Percentiles rank a stretch among this genome's conserved stretches.
Conservation (phyloP, 768 basidiomycete species). For the Fomitopsis serialis region DNA sequence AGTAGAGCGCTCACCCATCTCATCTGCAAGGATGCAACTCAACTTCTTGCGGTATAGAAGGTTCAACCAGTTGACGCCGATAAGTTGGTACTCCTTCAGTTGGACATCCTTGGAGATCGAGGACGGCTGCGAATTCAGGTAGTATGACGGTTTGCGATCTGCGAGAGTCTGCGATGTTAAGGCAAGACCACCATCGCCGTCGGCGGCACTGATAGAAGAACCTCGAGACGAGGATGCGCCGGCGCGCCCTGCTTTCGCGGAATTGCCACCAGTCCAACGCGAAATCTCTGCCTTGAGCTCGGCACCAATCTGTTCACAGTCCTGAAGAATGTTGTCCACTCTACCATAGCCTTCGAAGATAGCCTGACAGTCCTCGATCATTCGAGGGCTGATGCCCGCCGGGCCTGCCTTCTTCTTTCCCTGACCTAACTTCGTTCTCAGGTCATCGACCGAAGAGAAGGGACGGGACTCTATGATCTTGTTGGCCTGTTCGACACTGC, state of each 20-base stretch:
- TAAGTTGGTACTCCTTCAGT: conserved; percentile 94
- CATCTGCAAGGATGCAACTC: conserved; percentile 96
- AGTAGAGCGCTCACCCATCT: conserved; percentile 75
- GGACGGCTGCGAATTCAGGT: conserved; percentile 71
- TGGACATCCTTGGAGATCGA: conserved; percentile 58
- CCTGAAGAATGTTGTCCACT: conserved; percentile 83
- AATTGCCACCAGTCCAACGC: conserved; percentile 52
- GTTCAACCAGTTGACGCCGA: conserved; percentile 97
- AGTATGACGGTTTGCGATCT: conserved; percentile 47
- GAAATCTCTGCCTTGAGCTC: conserved; percentile 69
- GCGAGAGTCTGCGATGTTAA: conserved; percentile 43
- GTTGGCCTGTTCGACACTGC: conserved; percentile 74
- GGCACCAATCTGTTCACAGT: conserved; percentile 83
- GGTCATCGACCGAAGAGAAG: conserved; percentile 69
- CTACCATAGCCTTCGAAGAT: conserved; percentile 83
- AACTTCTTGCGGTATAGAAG: conserved; percentile 73
- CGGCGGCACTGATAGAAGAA: conserved; percentile 24
- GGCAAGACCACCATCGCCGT: conserved; percentile 56
- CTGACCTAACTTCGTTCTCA: conserved; percentile 71
- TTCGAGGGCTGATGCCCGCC: conserved; percentile 77
- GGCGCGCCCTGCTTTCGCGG: conserved; percentile 33
- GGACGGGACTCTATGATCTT: conserved; percentile 76
- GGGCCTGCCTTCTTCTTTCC: conserved; percentile 85
- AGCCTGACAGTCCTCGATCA: conserved; percentile 86
- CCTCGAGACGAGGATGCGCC: conserved; percentile 14